phyloP scores from a whole-genome alignment of 768 basidiomycete species.

The Tricholoma flavovirens region DNA sequence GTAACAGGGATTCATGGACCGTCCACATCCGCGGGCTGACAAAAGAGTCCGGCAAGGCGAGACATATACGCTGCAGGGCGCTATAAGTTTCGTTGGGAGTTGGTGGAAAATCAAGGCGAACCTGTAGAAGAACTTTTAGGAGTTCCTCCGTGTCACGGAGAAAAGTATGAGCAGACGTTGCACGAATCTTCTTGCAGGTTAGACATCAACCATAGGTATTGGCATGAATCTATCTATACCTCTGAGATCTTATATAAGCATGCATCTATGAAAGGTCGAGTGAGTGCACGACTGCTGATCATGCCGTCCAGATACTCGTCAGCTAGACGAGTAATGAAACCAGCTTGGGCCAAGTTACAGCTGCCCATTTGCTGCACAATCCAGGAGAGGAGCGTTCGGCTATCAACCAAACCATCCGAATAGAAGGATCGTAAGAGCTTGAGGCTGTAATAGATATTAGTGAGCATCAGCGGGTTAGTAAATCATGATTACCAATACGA shows the following conservation, averaged over 20 bases:
- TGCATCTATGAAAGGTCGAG: conserved; percentile 66
- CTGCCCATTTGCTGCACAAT: conserved; percentile 69
- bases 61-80: conserved; percentile 52
- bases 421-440: conserved; percentile 72
- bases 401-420: conserved; percentile 75
- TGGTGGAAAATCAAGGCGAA: conserved; percentile 17
- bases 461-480: not conserved
- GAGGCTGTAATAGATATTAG: conserved; percentile 38
- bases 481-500: conserved; percentile 55
- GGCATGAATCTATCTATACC: conserved; percentile 28
- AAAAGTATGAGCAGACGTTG: conserved; percentile 48
- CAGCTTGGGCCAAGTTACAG: conserved; percentile 78
- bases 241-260: conserved; percentile 63
- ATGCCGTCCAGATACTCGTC: conserved; percentile 79
- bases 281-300: conserved; percentile 57
- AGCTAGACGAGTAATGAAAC: conserved; percentile 67
- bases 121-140: conserved; percentile 57
- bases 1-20: conserved; percentile 41
- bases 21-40: conserved; percentile 69
- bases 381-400: conserved; percentile 72
- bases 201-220: not conserved
- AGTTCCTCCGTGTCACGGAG: conserved; percentile 48
- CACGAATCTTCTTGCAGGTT: conserved; percentile 39
- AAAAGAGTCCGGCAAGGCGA: conserved; percentile 70
- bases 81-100: conserved; percentile 6